These are phyloP conservation scores for Fusarium hainanense DNA, from an alignment of 2,329 filamentous ascomycete genomes.

Conservation along the genomic window DNA sequence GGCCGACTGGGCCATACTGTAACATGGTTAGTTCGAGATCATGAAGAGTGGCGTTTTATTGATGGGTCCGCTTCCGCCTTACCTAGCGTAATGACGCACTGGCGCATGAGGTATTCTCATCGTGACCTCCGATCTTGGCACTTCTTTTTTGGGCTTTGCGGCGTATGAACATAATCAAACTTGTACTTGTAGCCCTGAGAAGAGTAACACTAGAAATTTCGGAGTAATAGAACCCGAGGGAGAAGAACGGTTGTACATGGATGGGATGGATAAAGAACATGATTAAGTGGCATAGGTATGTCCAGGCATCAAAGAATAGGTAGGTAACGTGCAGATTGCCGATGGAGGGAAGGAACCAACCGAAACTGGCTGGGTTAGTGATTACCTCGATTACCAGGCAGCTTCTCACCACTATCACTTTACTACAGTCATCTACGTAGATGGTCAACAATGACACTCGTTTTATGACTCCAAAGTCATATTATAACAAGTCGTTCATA, in stretches of 20 bases:
- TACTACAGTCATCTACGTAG: not conserved
- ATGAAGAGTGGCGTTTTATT: constrained; percentile 9
- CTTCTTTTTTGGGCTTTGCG: constrained; percentile 19
- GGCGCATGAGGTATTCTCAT: constrained; percentile 11
- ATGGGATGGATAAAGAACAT: not conserved
- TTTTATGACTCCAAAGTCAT: not conserved
- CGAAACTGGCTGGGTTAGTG: not conserved
- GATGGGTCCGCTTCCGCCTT: constrained; percentile 18
- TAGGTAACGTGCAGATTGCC: not conserved
- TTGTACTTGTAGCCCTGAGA: not conserved
- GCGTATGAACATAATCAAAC: constrained; percentile 15
- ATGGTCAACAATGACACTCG: not conserved
- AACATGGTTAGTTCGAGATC: constrained; percentile 9
- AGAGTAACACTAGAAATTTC: not conserved
- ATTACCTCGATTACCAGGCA: not conserved
- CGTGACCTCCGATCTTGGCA: constrained; percentile 24
- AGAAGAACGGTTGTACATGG: not conserved
- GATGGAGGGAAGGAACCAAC: constrained; percentile 1
- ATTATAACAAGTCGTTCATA: not conserved
- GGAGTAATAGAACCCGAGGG: not conserved
- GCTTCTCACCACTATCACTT: not conserved
- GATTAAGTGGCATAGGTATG: not conserved
- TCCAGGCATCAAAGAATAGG: not conserved
- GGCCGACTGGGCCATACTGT: constrained; percentile 15
- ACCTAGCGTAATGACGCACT: constrained; percentile 28